Base-by-base conservation (phyloP, 2,329 filamentous ascomycete genomes). In the Diaporthe humulicola region DNA sequence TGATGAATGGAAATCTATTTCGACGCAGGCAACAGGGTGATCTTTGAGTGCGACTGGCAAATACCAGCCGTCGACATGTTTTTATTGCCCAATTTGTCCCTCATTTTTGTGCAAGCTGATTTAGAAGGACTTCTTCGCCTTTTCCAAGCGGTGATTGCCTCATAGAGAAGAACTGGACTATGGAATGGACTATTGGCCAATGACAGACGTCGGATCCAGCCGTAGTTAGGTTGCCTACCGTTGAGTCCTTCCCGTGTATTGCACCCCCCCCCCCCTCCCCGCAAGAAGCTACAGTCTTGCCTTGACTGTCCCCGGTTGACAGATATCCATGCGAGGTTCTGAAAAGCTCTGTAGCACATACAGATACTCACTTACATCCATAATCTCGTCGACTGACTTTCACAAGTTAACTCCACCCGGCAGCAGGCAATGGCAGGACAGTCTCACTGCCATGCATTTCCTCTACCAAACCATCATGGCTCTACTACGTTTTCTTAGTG, bases 151-250 rank as follows among this genome's bases (percentile, higher is more conserved):
- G 22, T 50, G 4, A 25, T 12, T 25, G 22, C 48, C 22, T 50
- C n/a, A 25, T 56, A 9, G 19, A 2, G 52, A 56, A 56, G 12
- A 30, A 30, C 15, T 33, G 52, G 8, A 30, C 2, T 19, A 30
- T 56, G 6, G 6, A 56, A 25, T 54, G 50, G 25, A 56, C 14
- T 56, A 10, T 56, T 56, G 28, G 52, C 52, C 52, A 56, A 56
- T 17, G 54, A 57, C 54, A 57, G 54, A 36, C 15, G 19, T 57
- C 54, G 54, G 54, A 57, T 33, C 54, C 54, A 57, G 54, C 30
- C 54, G 54, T 57, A 33, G 17, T 57, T 57, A 36, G 30, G 28
- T 22, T 57, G 30, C 54, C 54, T 36, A 36, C 17, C 17, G 19
- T 57, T 36, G 17, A 36, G 30, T 57, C 52, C 52, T 22, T 57